Evolutionary conservation across 345 rosid genomes (phyloP).

Genomic region (Microthlaspi erraticum): DNA sequence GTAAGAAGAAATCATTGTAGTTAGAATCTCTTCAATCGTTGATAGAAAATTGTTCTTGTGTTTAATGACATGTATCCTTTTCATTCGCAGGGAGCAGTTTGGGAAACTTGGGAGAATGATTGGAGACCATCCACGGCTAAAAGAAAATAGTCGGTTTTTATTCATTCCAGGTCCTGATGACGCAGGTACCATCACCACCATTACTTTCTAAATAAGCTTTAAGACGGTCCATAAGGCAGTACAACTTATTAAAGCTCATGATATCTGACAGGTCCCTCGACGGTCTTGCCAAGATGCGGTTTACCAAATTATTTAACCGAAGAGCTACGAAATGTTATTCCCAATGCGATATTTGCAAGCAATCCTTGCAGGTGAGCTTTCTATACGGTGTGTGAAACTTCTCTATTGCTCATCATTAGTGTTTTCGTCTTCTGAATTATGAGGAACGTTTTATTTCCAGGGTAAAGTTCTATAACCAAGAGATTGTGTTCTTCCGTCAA

Average conservation of each 20-base stretch:
- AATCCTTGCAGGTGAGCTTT: conserved; percentile 92
- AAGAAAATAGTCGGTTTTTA: conserved; percentile 74
- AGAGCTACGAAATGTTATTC: conserved; percentile 70
- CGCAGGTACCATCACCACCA: conserved; percentile 60
- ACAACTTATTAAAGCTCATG: conserved; percentile 34
- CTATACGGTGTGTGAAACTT: conserved; percentile 5
- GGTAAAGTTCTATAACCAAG: conserved; percentile 84
- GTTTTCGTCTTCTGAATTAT: neutral
- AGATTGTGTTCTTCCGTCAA: conserved; percentile 88
- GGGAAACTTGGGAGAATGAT: conserved; percentile 85
- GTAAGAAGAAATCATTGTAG: conserved; percentile 51
- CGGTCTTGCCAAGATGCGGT: conserved; percentile 77
- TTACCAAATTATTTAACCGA: conserved; percentile 77
- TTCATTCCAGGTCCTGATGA: conserved; percentile 96
- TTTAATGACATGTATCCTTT: conserved; percentile 11
- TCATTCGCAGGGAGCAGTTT: conserved; percentile 61
- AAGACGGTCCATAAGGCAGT: conserved; percentile 13
- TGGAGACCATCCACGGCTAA: conserved; percentile 74
- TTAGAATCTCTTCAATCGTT: neutral
- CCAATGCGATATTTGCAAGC: conserved; percentile 82
- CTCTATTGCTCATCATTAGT: neutral
- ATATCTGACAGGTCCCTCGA: conserved; percentile 74
- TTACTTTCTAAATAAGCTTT: neutral
- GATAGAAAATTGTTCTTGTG: neutral
- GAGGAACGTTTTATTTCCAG: conserved; percentile 46